Evolutionary conservation across 2,329 filamentous ascomycete species (phyloP), one percentile per base, ranked within the genome.

Genomic region (Aspergillus texensis): DNA sequence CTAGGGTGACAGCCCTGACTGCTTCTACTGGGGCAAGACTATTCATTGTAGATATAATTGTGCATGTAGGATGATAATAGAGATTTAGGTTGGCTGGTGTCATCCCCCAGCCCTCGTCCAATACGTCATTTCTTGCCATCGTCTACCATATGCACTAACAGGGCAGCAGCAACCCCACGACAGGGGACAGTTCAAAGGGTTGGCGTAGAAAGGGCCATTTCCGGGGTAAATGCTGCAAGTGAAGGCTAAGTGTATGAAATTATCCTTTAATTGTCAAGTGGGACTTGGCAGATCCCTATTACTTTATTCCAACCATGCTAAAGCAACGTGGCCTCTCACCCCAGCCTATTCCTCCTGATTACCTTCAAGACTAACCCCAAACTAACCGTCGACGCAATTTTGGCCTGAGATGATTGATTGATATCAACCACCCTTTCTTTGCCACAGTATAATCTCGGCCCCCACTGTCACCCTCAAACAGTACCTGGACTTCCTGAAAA

Each of bases 301-400:
- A 26, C 45, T 14, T 14, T 26, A 11, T 14, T 14, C 34, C 34
- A 36, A 16, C 24, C 26, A 58, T 30, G n/a, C 19, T 32, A 58
- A 46, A 58, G 56, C 56, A 58, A 58, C 56, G 56, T 58, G 56
- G 56, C 56, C 56, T 58, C n/a, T 59, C 28, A 52, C 26, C 21
- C n/a, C 4, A 14, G 9, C 12, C 34, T 41, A 12, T 43, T 11
- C 5, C 14, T 16, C 36, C 26, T 26, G 5, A 16, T 6, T 36
- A 36, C 1, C 12, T 14, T 6, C 34, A 28, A 28, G 34, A 28
- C 34, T 57, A 87, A 30, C 26, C 10, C 26, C 8, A 30, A 28
- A 9, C 16, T 26, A 50, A 50, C 26, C 12, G 24, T 16, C 45
- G 19, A 30, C 24, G 6, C 24, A 28, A 21, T 4, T 10, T 21